Evolutionary conservation across 139 green algal species (phyloP), one percentile per base, ranked within the genome.

Genomic region (Yamagishiella unicocca): DNA sequence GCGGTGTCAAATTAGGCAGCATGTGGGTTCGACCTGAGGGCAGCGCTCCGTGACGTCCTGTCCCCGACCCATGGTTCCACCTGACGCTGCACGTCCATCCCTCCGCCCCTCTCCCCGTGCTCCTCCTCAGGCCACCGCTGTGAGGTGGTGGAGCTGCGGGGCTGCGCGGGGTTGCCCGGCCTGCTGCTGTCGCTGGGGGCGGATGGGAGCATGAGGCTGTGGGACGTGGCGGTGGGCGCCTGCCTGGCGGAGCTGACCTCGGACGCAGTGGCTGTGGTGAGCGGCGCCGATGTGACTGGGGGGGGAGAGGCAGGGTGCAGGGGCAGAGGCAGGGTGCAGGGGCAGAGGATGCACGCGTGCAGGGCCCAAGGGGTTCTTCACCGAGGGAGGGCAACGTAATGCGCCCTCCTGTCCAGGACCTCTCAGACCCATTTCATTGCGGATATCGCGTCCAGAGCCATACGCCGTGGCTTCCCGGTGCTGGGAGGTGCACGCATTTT

Each of bases 161-260:
- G 71, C 38, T 25, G 38, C 78, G 0, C 61, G 10, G 19, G 54
- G 12, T 43, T 90, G 62, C 86, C 86, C 8, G 72, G 83, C 50
- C 88, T 95, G 53, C 90, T 96, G 83, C 45, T 87, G 2, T 96
- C 93, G 9, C 82, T 95, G 70, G 87, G 84, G 1, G 83, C 53
- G 19, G 92, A 95, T 50, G 78, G 86, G n/a, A 31, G 40, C 27
- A 27, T 90, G 43, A 78, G 89, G 53, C 42, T 96, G 37, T 96
- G 94, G 94, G 88, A 96, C 67, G 83, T 95, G 37, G 29, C 74
- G 0, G 35, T 25, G 0, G 72, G 72, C 24, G 25, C 10, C 72
- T 85, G 79, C 58, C 40, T 75, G 61, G 79, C 40, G 61, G 61
- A 50, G 61, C 2, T 84, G 55, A 12, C 27, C 38, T 29, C 77